These are phyloP conservation scores for Aspergillus aculeatus DNA, from an alignment of 2,329 filamentous ascomycete genomes.

Conservation along the genomic window DNA sequence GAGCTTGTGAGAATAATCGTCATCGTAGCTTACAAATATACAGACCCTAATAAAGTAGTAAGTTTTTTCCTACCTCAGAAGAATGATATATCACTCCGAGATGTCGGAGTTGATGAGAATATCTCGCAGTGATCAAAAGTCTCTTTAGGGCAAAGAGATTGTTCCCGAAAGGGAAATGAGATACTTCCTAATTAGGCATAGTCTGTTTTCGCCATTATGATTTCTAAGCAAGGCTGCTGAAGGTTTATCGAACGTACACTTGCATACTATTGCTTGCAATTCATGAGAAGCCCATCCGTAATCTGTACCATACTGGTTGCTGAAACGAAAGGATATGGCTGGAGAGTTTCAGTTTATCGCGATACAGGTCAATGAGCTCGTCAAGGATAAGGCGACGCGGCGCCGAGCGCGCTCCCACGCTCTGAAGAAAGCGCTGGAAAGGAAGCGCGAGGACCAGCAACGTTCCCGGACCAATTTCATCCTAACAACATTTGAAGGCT, in stretches of 20 bases:
- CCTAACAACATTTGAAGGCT: background rate
- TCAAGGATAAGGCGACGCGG: background rate
- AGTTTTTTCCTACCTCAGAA: too few relatives aligned
- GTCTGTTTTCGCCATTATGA: background rate
- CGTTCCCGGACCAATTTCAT: background rate
- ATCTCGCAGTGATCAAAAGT: too few relatives aligned
- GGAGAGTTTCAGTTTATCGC: slow-evolving; percentile 5
- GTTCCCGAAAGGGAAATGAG: slow-evolving; percentile 5
- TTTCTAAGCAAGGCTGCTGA: slow-evolving; percentile 1
- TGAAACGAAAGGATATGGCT: background rate
- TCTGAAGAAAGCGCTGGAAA: background rate
- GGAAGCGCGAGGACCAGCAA: slow-evolving; percentile 1
- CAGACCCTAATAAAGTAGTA: too few relatives aligned
- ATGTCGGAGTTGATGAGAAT: too few relatives aligned
- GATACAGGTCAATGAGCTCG: background rate
- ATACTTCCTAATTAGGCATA: background rate
- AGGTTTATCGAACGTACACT: background rate
- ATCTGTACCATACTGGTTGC: background rate
- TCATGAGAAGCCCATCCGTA: background rate
- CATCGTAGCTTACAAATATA: too few relatives aligned
- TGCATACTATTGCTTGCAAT: background rate
- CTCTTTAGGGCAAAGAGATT: background rate
- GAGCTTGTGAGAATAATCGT: too few relatives aligned
- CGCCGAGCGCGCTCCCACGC: slow-evolving; percentile 7
- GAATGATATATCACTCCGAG: too few relatives aligned